Evolutionary conservation across 2,329 filamentous ascomycete genomes (phyloP), one percentile per base, ranked within the genome.

Genomic region (Ilyonectria destructans): DNA sequence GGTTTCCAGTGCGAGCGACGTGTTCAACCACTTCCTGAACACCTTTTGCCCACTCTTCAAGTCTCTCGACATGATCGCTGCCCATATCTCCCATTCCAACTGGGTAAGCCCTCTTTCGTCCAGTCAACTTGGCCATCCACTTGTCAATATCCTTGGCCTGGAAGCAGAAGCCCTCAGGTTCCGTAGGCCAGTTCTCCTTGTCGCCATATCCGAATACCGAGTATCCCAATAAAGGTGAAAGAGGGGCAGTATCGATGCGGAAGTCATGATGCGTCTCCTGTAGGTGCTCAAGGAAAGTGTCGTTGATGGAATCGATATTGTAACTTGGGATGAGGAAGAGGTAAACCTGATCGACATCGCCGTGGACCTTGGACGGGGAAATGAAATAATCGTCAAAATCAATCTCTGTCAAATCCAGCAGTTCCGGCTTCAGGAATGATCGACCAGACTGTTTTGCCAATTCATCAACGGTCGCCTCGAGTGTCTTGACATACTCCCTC

Each of bases 41-140:
- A 4, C 96, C 96, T 21, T 85, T 80, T 8, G 87, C 85, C 96
- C 96, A 99, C 79, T 97, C 94, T 37, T 87, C 82, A 61, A 98
- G 80, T 29, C 92, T 86, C 56, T 88, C 81, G 21, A 85, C 83
- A 21, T 90, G 89, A 78, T 96, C 92, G n/a, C 83, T 86, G 81
- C 95, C 97, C 65, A 93, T 89, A 80, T 98, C 95, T 2, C 93
- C 94, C 86, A 96, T 91, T 5, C 96, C 96, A 7, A 98, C 85
- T 0, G 96, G 96, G 75, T 92, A 98, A 1, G 94, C 95, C 77
- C 95, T 88, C 82, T 96, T 97, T 69, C 92, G 89, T 2, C 89
- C 92, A 0, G 95, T 97, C 76, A 99, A 83, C 78, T 95, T 97
- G n/a, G 96, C 95, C 93, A 99, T 93, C 96, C 96, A 98, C 79